Conservation (phyloP, 1,139 yeast genomes). For the Geotrichum histeridarum region DNA sequence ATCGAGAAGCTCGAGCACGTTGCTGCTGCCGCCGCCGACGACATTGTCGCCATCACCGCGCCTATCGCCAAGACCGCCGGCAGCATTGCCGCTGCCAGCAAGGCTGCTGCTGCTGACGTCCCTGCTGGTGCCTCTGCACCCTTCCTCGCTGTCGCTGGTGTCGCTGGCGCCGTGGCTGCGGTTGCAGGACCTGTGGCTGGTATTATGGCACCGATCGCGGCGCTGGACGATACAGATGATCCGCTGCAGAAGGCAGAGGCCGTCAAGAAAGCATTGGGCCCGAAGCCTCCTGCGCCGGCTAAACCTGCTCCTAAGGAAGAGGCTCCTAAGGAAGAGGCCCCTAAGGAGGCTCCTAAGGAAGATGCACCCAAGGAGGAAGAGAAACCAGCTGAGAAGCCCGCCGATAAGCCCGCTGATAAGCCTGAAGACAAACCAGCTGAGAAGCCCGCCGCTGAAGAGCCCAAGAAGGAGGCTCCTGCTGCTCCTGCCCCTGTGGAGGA, state of each 20-base stretch:
- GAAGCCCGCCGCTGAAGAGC: slow-evolving; percentile 1
- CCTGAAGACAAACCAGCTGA: slow-evolving; percentile 2
- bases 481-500: slow-evolving; percentile 6
- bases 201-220: slow-evolving; percentile 16
- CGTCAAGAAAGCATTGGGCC: slow-evolving; percentile 10
- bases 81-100: slow-evolving; percentile 10
- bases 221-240: slow-evolving; percentile 14
- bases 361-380: not conserved
- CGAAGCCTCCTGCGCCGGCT: not conserved
- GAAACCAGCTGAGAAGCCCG: not conserved
- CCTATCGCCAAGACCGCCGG: slow-evolving; percentile 16
- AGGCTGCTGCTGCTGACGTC: slow-evolving; percentile 13
- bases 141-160: slow-evolving; percentile 15
- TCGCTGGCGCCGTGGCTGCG: slow-evolving; percentile 17
- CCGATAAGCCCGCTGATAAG: not conserved
- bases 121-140: slow-evolving; percentile 15
- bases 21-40: slow-evolving; percentile 18
- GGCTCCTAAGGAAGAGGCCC: slow-evolving; percentile 1
- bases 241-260: slow-evolving; percentile 9
- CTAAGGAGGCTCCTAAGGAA: slow-evolving; percentile 1
- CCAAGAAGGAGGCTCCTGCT: not conserved
- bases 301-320: slow-evolving; percentile 2
- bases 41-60: slow-evolving; percentile 10
- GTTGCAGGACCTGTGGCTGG: slow-evolving; percentile 13
- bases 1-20: slow-evolving; percentile 12